Base-by-base conservation (phyloP, 495 filamentous ascomycete species). In the Tuber magnatum region DNA sequence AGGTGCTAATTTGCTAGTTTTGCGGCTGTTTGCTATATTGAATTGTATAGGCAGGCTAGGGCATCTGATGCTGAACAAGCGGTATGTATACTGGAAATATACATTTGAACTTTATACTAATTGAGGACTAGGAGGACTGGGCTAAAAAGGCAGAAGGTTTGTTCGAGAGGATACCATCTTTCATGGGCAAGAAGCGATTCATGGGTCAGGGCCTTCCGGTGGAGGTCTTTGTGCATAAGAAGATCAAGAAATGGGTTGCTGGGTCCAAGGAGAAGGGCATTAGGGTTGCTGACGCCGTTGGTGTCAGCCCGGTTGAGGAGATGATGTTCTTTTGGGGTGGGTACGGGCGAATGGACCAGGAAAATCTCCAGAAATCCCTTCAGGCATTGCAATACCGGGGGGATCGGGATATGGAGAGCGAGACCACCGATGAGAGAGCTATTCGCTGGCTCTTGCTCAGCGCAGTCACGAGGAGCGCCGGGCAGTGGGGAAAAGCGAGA, bases 251-350 rank as follows among this genome's bases (percentile, higher is more conserved):
- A 85, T 97, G 94, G 94, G 91, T 96, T 80, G 88, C 90, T 38
- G 88, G 94, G 24, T 91, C 92, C 20, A 90, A 90, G 76, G 73
- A 69, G 42, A 46, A 35, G 70, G 73, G 75, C 18, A 84, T 94
- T 38, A 87, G 91, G 20, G 85, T 97, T 10, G 87, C 92, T 4
- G 94, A 98, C 78, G 94, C 91, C 2, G 86, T 97, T 41, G 94
- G 94, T 35, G 89, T 94, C 12, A 91, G 90, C 77, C 96, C 95
- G 0, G 83, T 92, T 3, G 90, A 93, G 80, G 95, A 99, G 85
- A 97, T 99, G 93, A 90, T 92, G n/a, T 97, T 94, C 83, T 89
- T 98, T 80, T 99, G 95, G 95, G 93, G 88, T 76, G 91, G 91
- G 2, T 85, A 86, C 65, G 96, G 92, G 84, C 89, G 93, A 61